These are phyloP conservation scores for Apiospora kogelbergensis DNA, from an alignment of 2,329 filamentous ascomycete species.

Conservation along the genomic window DNA sequence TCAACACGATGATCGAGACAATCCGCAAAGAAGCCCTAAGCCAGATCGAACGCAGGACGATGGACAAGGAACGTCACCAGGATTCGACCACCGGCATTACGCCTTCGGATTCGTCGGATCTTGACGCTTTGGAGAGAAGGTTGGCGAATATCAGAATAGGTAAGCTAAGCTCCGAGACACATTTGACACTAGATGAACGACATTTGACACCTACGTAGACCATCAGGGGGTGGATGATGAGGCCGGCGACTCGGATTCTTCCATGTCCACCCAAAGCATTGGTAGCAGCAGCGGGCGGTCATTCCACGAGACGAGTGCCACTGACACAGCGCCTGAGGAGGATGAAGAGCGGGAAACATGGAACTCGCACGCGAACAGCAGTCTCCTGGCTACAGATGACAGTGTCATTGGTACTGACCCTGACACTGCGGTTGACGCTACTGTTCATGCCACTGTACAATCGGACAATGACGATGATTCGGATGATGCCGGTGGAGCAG, in stretches of 20 bases:
- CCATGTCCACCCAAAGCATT: not conserved
- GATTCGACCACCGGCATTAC: constrained; percentile 28
- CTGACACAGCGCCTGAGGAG: not conserved
- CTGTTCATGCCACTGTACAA: not conserved
- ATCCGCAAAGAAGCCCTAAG: constrained; percentile 25
- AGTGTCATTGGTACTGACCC: too few relatives aligned
- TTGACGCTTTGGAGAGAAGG: not conserved
- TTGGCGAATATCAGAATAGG: not conserved
- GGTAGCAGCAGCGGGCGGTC: not conserved
- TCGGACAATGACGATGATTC: not conserved
- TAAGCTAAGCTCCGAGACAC: not conserved
- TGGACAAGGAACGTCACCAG: constrained; percentile 16
- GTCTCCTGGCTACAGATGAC: too few relatives aligned
- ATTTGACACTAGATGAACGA: too few relatives aligned
- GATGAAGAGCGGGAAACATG: not conserved
- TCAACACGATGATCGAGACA: constrained; percentile 24
- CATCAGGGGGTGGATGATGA: not conserved
- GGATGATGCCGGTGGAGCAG: not conserved
- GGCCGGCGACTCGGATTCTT: not conserved
- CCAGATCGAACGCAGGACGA: constrained; percentile 21
- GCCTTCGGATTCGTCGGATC: not conserved
- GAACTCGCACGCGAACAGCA: too few relatives aligned
- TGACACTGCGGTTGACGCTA: not conserved
- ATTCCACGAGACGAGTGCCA: not conserved
- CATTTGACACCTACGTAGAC: not conserved